Evolutionary conservation across 2,329 filamentous ascomycete species (phyloP), one percentile per base, ranked within the genome.

Genomic region (Dissoconium aciculare): DNA sequence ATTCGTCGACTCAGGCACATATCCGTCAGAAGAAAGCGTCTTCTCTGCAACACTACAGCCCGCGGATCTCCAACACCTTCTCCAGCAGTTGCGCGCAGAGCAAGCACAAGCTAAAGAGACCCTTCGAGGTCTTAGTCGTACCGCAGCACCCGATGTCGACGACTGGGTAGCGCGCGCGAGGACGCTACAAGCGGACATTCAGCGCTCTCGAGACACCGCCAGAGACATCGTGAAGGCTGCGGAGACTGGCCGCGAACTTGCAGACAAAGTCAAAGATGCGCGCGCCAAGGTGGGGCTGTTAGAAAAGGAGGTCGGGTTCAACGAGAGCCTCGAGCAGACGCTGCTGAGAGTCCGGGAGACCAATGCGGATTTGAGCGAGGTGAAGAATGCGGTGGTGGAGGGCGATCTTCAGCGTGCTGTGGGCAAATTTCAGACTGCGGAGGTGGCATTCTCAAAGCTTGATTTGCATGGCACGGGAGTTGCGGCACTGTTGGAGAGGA

Each of bases 131-230:
- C 71, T 89, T 38, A 91, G 85, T 55, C 70, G 74, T 49, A 74
- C 83, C 42, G 78, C 74, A 11, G 78, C 76, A 34, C 70, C 75
- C 23, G 78, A 91, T 47, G 78, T 93, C 30, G 78, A 83, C 49
- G 70, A 75, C 30, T 95, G 87, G 87, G 80, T 91, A 34, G 60
- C 66, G 30, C 82, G 89, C 53, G 83, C 85, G 28, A 82, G 82
- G 55, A 72, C 76, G 31, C 69, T 94, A 5, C 82, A 92, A 53
- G 70, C 76, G 38, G 87, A 94, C 50, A 87, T 94, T 41, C 72
- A 81, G 46, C 70, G 72, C 27, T 87, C 83, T 14, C 77, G 82
- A 46, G 67, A 71, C 11, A 74, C 84, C 19, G 84, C 87, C 13
- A 75, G 75, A 47, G 74, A 84, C 35, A 91, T 95, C 35, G 69